Base-by-base conservation (phyloP, 139 green algal species). In the Raphidocelis subcapitata region DNA sequence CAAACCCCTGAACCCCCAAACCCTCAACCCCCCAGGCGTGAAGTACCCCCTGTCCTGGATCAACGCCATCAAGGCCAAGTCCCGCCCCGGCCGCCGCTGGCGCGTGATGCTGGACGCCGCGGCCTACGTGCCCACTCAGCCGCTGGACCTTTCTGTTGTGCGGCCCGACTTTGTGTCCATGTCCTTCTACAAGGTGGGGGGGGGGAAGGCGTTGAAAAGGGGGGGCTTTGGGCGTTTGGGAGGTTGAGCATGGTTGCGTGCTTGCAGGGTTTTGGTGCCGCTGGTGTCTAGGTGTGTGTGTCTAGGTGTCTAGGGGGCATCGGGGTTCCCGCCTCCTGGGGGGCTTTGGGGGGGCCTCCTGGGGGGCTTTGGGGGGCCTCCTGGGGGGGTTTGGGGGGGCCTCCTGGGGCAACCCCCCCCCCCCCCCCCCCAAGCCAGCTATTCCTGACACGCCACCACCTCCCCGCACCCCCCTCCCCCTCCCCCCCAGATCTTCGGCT, bases 21-120 rank as follows among this genome's bases (percentile, higher is more conserved):
- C 12, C 8, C 8, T 12, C 62, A 55, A 24, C 5, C 21, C 2
- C 47, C 60, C 77, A 62, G 87, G 88, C 28, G 84, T 90, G 51
- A 92, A 88, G 82, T 92, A 89, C 75, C 85, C 87, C 0, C 76
- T 92, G 52, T 10, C n/a, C 16, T 93, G 88, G 89, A 82, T 88
- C 24, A 16, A 73, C 20, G 60, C 65, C 1, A 74, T 93, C 63
- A 79, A 89, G 65, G 67, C 73, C 18, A 84, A 86, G 37, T 82
- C 67, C 32, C 85, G 79, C 0, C 56, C 64, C 20, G 26, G 23
- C 1, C 75, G 47, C 32, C 64, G 54, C 57, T 76, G 75, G 79
- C 67, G 80, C 52, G 83, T 90, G 60, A 51, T 94, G 67, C 62
- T 95, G 31, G 90, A 95, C 44, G 89, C 90, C 2, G 89, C 90